phyloP scores from a whole-genome alignment of 2,329 filamentous ascomycete genomes.

The Colletotrichum karsti region DNA sequence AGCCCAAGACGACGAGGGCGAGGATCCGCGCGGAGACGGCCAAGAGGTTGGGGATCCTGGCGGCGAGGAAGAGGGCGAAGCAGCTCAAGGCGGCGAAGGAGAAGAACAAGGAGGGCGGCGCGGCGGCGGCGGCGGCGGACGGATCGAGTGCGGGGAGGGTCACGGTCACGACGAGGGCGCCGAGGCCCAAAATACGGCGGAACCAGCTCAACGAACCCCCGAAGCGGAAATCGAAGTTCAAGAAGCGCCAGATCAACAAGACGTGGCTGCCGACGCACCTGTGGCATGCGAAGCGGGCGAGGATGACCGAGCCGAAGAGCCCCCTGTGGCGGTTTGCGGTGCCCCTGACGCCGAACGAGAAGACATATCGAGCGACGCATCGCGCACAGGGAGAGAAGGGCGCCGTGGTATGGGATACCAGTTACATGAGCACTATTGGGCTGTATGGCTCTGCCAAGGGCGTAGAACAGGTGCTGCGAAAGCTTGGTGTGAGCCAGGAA shows the following conservation, averaged over 20 bases:
- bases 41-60: slow-evolving; percentile 72
- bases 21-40: slow-evolving; percentile 79
- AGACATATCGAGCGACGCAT: slow-evolving; percentile 89
- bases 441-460: slow-evolving; percentile 73
- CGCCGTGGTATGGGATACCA: slow-evolving; percentile 90
- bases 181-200: slow-evolving; percentile 74
- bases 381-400: slow-evolving; percentile 79
- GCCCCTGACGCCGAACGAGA: slow-evolving; percentile 85
- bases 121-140: slow-evolving; percentile 33
- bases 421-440: slow-evolving; percentile 89
- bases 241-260: slow-evolving; percentile 87
- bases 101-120: slow-evolving; percentile 40
- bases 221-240: slow-evolving; percentile 71
- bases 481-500: slow-evolving; percentile 68
- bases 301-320: slow-evolving; percentile 81
- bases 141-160: slow-evolving; percentile 32
- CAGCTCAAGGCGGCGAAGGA: slow-evolving; percentile 45
- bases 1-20: slow-evolving; percentile 64
- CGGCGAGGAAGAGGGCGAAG: slow-evolving; percentile 61
- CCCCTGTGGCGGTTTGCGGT: slow-evolving; percentile 92
- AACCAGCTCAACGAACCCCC: slow-evolving; percentile 71
- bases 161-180: slow-evolving; percentile 47
- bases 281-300: slow-evolving; percentile 92
- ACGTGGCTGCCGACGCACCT: slow-evolving; percentile 95
- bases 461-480: slow-evolving; percentile 72